phyloP scores from a whole-genome alignment of 192 early-diverging fungal genomes.

The Thoreauomyces humboldtii region DNA sequence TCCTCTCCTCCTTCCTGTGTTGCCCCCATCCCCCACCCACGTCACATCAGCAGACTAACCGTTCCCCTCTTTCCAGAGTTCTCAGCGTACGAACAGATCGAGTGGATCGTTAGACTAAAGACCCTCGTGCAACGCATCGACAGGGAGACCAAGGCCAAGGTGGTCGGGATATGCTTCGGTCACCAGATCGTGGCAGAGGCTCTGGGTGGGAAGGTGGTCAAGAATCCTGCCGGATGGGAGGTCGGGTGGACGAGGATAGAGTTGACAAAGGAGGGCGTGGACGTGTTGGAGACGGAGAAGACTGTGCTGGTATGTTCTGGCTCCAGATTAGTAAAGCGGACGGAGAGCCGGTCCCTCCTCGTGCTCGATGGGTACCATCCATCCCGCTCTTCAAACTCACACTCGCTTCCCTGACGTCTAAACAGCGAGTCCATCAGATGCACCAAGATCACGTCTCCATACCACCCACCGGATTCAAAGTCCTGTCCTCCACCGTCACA shows the following conservation, averaged over 20 bases:
- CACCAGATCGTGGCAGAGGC: constrained; percentile 79
- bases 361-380: no score
- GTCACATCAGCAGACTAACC: no score
- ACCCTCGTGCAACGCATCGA: constrained; percentile 47
- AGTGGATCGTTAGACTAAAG: constrained; percentile 65
- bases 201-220: constrained; percentile 49
- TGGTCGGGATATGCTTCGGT: constrained; percentile 81
- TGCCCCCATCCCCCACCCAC: no score
- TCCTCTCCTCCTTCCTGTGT: no score
- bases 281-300: constrained; percentile 11
- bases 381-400: no score
- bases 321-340: no score
- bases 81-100: constrained; percentile 61
- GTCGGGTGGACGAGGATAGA: constrained; percentile 41
- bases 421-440: constrained; percentile 22
- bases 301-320: constrained; percentile 6
- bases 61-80: no score
- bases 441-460: constrained; percentile 59
- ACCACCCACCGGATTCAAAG: constrained; percentile 61
- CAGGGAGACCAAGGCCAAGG: constrained; percentile 35
- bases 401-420: no score
- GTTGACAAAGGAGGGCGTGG: constrained; percentile 28
- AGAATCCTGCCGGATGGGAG: constrained; percentile 74
- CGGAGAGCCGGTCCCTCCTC: no score
- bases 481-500: constrained; percentile 49